Evolutionary conservation across 169 alveolate species (phyloP).

Genomic region (Eimeria sp.): DNA sequence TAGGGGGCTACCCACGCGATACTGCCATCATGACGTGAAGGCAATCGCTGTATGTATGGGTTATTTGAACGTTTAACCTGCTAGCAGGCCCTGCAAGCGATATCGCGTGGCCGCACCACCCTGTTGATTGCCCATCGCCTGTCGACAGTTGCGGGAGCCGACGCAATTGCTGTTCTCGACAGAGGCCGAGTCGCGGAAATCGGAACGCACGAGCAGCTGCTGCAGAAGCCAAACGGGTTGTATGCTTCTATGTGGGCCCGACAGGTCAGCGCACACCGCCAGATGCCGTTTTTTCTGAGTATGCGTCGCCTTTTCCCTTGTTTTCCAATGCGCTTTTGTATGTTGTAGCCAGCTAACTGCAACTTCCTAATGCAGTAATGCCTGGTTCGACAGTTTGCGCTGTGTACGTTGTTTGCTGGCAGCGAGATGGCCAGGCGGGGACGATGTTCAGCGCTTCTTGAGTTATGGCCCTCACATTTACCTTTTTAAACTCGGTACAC

Average conservation of each 20-base stretch:
- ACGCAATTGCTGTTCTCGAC: conserved; percentile 84
- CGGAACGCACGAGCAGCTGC: conserved; percentile 85
- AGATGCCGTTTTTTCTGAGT: background rate
- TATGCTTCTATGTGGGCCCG: conserved; percentile 73
- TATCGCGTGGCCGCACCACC: conserved; percentile 91
- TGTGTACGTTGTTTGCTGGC: conserved; percentile 4
- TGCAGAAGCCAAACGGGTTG: conserved; percentile 59
- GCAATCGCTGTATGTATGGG: background rate
- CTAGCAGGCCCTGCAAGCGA: conserved; percentile 69
- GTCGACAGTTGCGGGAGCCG: conserved; percentile 90
- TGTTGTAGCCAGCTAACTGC: background rate
- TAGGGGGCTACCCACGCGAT: background rate
- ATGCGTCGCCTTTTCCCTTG: background rate
- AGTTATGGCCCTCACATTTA: background rate
- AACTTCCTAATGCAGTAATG: background rate
- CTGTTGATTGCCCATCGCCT: conserved; percentile 96
- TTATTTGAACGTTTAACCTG: background rate
- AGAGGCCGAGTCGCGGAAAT: conserved; percentile 85
- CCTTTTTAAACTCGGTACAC: background rate
- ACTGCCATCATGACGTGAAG: background rate
- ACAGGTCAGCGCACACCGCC: conserved; percentile 11
- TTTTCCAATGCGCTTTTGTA: background rate
- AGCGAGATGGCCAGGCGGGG: conserved; percentile 48
- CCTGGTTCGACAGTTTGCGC: background rate
- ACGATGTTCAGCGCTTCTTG: background rate